phyloP scores from a whole-genome alignment of 1,284 basidiomycete species.

The Apiotrichum siamense region DNA sequence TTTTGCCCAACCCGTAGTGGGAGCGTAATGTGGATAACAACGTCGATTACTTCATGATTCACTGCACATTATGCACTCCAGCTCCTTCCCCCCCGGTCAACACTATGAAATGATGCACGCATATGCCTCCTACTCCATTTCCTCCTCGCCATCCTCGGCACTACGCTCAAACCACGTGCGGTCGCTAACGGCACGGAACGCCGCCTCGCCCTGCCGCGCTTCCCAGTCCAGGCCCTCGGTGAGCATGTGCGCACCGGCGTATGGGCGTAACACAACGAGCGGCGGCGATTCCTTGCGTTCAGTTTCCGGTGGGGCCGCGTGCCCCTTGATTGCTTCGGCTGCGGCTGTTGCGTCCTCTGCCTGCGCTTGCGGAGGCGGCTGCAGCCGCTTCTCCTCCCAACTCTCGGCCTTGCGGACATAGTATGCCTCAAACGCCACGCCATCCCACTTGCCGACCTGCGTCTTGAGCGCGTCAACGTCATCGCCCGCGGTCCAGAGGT shows the following conservation, averaged over 20 bases:
- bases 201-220: slow-evolving; percentile 32
- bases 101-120: neutral
- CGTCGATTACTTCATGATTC: no score
- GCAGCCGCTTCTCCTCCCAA: neutral
- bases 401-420: neutral
- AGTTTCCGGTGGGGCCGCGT: neutral
- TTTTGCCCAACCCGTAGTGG: no score
- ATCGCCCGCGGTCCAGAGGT: slow-evolving; percentile 32
- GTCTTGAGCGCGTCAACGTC: neutral
- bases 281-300: neutral
- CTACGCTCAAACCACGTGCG: slow-evolving; percentile 52
- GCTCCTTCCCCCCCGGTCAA: no score
- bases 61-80: no score
- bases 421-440: slow-evolving; percentile 3
- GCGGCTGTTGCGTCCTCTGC: no score
- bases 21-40: no score
- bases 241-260: slow-evolving; percentile 24
- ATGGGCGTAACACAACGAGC: slow-evolving; percentile 28
- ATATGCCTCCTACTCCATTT: slow-evolving; percentile 47
- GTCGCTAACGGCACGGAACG: slow-evolving; percentile 29
- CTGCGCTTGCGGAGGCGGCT: neutral
- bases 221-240: slow-evolving; percentile 44
- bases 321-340: neutral
- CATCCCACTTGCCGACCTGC: neutral
- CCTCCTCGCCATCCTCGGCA: slow-evolving; percentile 47